Base-by-base conservation (phyloP, 2,329 filamentous ascomycete species). In the Plenodomus lindquistii region DNA sequence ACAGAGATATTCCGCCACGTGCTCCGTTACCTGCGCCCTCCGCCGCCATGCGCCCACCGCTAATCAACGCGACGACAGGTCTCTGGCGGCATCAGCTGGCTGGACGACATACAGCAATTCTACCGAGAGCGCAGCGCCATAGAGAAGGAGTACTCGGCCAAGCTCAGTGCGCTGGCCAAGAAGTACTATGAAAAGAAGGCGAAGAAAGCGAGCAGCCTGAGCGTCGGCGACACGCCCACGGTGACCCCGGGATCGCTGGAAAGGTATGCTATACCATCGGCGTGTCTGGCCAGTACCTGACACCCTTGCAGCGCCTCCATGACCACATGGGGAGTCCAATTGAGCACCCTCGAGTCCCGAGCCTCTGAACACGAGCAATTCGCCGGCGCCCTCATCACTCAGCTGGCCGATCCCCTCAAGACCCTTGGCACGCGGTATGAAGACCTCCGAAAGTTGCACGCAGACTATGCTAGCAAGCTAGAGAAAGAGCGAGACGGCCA, bases 181-280 rank as follows among this genome's bases (percentile, higher is more conserved):
- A 97, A 94, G 73, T 97, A 97, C 78, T 94, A 91, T 69, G 95
- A 99, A 67, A 95, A 95, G 79, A 99, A 97, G 79, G 85, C 89
- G 39, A 91, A 87, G 75, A 97, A 94, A 77, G 87, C 88, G 37
- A 88, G 91, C 60, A 87, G 81, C 64, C 74, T 99, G 62, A 97
- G 92, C 70, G 94, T 97, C 44, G 94, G 94, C 65, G 94, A 99
- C 66, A 94, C 86, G 19, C 94, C 94, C 31, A 84, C 85, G 49
- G 88, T 97, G 81, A 97, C 94, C 2, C 94, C 94, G 1, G 94
- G 95, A 2, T 97, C 93, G 27, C 83, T 99, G 44, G 94, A 99
- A 74, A 95, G 85, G 86, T 87, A 74, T 47, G 19, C 11, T 47
- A 60, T 34, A n/a, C 42, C 36, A 21, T 21, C 3, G 13, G 11